Evolutionary conservation across 257 asterid species (phyloP).

Genomic region (Ilex aquifolium): DNA sequence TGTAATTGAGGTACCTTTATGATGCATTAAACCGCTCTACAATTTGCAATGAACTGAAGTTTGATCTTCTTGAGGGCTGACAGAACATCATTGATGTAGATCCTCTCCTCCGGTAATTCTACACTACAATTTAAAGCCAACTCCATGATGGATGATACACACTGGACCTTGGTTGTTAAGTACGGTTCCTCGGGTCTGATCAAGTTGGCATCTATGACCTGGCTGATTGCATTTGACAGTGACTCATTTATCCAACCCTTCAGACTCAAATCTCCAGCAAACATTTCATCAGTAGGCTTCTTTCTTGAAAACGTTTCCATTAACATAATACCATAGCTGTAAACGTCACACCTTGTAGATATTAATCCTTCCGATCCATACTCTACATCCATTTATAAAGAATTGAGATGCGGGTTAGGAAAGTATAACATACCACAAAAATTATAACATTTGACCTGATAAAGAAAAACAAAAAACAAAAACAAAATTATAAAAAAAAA

Average conservation of each 20-base stretch:
- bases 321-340: neutral
- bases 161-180: slow-evolving; percentile 7
- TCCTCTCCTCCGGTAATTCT: slow-evolving; percentile 17
- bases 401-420: neutral
- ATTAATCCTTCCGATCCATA: neutral
- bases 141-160: neutral
- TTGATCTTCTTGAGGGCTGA: slow-evolving; percentile 21
- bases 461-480: neutral
- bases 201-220: slow-evolving; percentile 15
- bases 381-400: neutral
- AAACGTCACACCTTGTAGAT: neutral
- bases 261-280: neutral
- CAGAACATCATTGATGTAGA: slow-evolving; percentile 14
- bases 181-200: slow-evolving; percentile 3
- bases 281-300: slow-evolving; percentile 1
- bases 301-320: neutral
- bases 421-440: neutral
- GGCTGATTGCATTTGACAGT: neutral
- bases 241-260: slow-evolving; percentile 16
- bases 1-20: no score
- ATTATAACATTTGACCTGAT: neutral
- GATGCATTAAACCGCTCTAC: no score
- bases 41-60: slow-evolving; percentile 1
- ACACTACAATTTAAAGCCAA: slow-evolving; percentile 23
- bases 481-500: no score